Percentiles rank a stretch among this genome's conserved stretches.
Evolutionary conservation across 352 stramenopile species (phyloP).

Genomic region (Sclerospora graminicola): DNA sequence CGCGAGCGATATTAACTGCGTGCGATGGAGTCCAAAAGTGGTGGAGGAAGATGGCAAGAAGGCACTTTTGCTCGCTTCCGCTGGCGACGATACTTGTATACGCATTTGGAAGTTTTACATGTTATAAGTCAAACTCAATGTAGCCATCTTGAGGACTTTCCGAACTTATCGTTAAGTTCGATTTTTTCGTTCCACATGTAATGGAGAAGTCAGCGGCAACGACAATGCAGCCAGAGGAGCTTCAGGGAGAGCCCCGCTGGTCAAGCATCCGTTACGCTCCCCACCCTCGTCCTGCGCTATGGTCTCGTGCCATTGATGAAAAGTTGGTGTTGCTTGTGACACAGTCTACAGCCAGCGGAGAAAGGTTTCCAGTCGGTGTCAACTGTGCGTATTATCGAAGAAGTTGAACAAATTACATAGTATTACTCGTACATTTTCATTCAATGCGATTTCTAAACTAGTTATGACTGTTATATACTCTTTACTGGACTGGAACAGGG

Average conservation of each 20-base stretch:
- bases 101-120: conserved; percentile 58
- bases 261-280: conserved; percentile 38
- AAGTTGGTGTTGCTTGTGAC: conserved; percentile 51
- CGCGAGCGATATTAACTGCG: conserved; percentile 71
- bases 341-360: conserved; percentile 55
- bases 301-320: conserved; percentile 42
- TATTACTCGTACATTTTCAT: too few relatives aligned
- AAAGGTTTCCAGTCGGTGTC: conserved; percentile 74
- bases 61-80: conserved; percentile 52
- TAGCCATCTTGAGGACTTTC: conserved; percentile 3
- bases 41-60: conserved; percentile 16
- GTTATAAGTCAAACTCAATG: conserved; percentile 10
- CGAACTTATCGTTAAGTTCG: conserved; percentile 1
- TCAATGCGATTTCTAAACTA: not conserved
- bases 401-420: too few relatives aligned
- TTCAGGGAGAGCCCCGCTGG: conserved; percentile 55
- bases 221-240: conserved; percentile 31
- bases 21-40: conserved; percentile 52
- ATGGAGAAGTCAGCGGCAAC: conserved; percentile 1
- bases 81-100: conserved; percentile 48
- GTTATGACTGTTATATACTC: conserved; percentile 4
- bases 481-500: conserved; percentile 26
- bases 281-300: conserved; percentile 21
- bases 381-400: conserved; percentile 45
- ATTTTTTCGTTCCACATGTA: conserved; percentile 1